These are phyloP conservation scores for Cercophora scortea DNA, from an alignment of 495 filamentous ascomycete species.

Conservation along the genomic window DNA sequence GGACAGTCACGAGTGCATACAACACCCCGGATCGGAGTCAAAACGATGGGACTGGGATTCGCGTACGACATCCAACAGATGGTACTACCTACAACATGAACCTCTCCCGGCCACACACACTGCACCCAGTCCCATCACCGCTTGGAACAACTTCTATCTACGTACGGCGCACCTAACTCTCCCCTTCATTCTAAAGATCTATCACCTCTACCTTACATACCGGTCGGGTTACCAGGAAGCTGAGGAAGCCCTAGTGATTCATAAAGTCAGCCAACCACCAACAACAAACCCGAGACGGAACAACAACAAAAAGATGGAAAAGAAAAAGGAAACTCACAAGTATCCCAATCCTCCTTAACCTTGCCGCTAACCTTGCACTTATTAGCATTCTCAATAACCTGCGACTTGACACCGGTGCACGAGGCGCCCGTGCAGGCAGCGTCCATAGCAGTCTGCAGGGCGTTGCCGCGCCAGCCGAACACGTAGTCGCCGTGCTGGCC, in stretches of 20 bases:
- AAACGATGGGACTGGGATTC: too few species aligned
- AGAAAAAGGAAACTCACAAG: constrained; percentile 30
- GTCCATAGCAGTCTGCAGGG: constrained; percentile 34
- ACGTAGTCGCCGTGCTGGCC: constrained; percentile 14
- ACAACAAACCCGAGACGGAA: too few species aligned
- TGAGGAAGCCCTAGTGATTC: constrained; percentile 3
- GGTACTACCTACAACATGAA: too few species aligned
- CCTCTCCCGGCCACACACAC: too few species aligned
- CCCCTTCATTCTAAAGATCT: too few species aligned
- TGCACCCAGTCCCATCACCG: too few species aligned
- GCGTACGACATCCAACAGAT: too few species aligned
- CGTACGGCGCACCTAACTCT: too few species aligned
- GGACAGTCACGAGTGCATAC: too few species aligned
- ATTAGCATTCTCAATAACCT: constrained; percentile 30
- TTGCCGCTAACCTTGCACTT: constrained; percentile 33
- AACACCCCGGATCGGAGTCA: too few species aligned
- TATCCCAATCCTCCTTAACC: constrained; percentile 34
- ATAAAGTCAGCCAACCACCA: too few species aligned
- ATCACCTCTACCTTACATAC: background rate
- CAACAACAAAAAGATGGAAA: background rate
- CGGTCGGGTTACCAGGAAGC: constrained; percentile 8
- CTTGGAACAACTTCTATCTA: too few species aligned
- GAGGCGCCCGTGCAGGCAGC: constrained; percentile 34
- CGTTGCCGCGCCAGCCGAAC: constrained; percentile 32
- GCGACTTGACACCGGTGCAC: constrained; percentile 30